Base-by-base conservation (phyloP, 192 early-diverging fungal species). In the Linnemannia schmuckeri region DNA sequence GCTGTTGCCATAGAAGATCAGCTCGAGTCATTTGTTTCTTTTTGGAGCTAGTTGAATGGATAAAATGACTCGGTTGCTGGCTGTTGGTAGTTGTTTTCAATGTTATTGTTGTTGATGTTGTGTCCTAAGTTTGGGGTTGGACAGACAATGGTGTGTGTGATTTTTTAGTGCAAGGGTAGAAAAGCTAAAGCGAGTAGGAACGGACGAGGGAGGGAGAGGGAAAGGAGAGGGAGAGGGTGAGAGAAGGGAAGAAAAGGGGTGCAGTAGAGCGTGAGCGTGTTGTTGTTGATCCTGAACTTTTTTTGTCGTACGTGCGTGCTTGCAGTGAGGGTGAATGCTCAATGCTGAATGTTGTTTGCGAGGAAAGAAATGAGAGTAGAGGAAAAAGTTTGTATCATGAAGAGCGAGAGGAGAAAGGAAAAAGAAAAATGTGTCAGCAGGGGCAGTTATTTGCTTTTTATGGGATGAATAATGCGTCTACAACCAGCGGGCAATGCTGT, bases 1-100 rank as follows among this genome's bases (percentile, higher is more conserved):
- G 77, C 12, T 77, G 83, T 54, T 85, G 83, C 83, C 83, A 85
- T 17, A 85, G 55, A 22, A 75, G 71, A 24, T 85, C 78, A 27
- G 83, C 83, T 70, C 78, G 74, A n/a, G 83, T 80, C 83, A 85
- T 85, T 27, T 20, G 13, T 8, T 20, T 41, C 63, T 66, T 42
- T 38, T 42, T 8, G 30, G 27, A 66, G 61, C 61, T 66, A 66
- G 27, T 15, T 66, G 30, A 12, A 66, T n/a, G 30, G 61, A 66
- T 4, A 55, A 55, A 12, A 49, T 44, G 12, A 49, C 47, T 49
- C 47, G 6, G 9, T 49, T 55, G 57, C 0, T 33, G 33, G n/a
- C 30, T 66, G 30, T 15, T 66, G 17, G 49, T 52, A 5, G 61
- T 66, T 66, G 61, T 54, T 13, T 54, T 54, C 37, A 40, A 30